Evolutionary conservation across 495 filamentous ascomycete genomes (phyloP), one percentile per base, ranked within the genome.

Genomic region (Entonaema liquescens): DNA sequence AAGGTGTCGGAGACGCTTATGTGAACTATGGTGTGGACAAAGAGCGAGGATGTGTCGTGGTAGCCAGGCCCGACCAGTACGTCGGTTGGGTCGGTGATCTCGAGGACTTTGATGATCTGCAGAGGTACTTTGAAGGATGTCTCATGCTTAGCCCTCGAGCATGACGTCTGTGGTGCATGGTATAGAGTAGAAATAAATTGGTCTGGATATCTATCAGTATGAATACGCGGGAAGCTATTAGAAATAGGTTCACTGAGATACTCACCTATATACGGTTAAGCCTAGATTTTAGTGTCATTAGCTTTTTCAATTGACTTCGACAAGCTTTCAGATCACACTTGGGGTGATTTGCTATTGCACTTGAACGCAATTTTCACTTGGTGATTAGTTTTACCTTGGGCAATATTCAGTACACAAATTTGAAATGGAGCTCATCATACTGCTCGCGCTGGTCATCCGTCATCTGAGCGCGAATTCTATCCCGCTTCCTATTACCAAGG

Each of bases 1-100:
- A 90, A 60, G 85, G 83, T 0, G 80, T 86, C 64, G 90, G 89
- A 0, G 77, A 88, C 61, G 89, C 89, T 0, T 92, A 93, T 73
- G 79, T 81, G 21, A 84, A 81, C 2, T 91, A 87, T 58, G 92
- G 89, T 0, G 84, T 93, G 9, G 82, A 91, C 73, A 74, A 71
- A 26, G 81, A 85, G 47, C 77, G 75, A 19, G 91, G 91, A 0
- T 89, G 87, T 57, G 72, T 91, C 7, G 89, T 91, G 6, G 81
- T 73, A 4, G 75, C 78, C 12, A 65, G 90, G 28, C 90, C 89
- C 0, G 90, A 91, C 81, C 85, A 88, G 65, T 86, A 91, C 77
- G 81, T 91, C 52, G 83, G 86, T 2, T 83, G 81, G 74, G 77
- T 90, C 35, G 86, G 86, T 0, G 84, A 83, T 12, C 63, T 91